phyloP scores from a whole-genome alignment of 768 basidiomycete species.

The Suillus occidentalis region DNA sequence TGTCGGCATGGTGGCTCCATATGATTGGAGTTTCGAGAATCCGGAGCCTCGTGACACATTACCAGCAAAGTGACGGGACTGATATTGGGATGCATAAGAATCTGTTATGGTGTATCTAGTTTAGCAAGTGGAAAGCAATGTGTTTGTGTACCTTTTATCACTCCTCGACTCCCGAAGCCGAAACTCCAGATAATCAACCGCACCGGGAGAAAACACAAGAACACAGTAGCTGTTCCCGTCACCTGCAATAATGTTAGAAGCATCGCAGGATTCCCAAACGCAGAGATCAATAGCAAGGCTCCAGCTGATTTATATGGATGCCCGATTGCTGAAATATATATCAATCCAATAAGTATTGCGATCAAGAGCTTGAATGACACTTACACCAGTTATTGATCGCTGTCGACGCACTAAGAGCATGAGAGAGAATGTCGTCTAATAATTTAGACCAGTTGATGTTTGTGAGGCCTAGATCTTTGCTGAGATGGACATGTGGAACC shows the following conservation, averaged over 20 bases:
- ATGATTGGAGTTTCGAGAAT: slow-evolving; percentile 10
- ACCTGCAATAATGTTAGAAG: not conserved
- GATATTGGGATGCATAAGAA: slow-evolving; percentile 10
- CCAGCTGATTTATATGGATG: slow-evolving; percentile 3
- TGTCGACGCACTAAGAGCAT: not conserved
- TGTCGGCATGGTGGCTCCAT: not conserved
- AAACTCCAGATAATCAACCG: not conserved
- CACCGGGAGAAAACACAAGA: not conserved
- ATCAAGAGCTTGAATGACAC: not conserved
- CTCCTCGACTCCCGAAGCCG: not conserved
- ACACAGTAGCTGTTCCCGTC: not conserved
- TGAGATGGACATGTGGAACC: not conserved
- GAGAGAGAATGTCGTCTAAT: not conserved
- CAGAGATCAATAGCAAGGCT: not conserved
- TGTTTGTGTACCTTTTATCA: not conserved
- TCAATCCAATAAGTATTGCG: not conserved
- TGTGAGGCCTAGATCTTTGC: not conserved
- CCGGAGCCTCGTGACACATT: slow-evolving; percentile 3
- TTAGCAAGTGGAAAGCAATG: not conserved
- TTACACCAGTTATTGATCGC: not conserved
- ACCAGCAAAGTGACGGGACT: slow-evolving; percentile 6
- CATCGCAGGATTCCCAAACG: not conserved
- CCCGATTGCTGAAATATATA: not conserved
- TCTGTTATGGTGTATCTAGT: not conserved
- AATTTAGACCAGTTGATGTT: not conserved